Percentiles rank a stretch among this genome's conserved stretches.
Evolutionary conservation across 495 filamentous ascomycete genomes (phyloP).

Genomic region (Aspergillus egyptiacus): DNA sequence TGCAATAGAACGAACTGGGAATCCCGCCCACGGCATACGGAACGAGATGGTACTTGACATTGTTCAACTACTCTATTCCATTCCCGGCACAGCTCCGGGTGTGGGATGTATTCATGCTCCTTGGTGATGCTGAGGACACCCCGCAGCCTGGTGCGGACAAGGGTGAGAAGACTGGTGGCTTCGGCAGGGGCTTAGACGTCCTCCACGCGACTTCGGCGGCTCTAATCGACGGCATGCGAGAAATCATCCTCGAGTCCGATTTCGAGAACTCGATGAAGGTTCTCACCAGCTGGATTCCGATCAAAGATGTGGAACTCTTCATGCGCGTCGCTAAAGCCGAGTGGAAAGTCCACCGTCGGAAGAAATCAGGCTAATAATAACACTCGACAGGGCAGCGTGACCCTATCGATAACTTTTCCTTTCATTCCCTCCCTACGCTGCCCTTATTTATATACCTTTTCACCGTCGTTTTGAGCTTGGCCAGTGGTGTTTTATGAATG

Average conservation of each 20-base stretch:
- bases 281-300: conserved; percentile 90
- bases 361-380: conserved; percentile 27
- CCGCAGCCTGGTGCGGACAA: conserved; percentile 33
- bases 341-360: conserved; percentile 69
- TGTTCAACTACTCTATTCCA: conserved; percentile 96
- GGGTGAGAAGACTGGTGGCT: conserved; percentile 41
- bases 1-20: conserved; percentile 60
- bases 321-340: conserved; percentile 92
- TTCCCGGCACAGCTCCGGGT: conserved; percentile 96
- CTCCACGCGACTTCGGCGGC: conserved; percentile 88
- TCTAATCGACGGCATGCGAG: conserved; percentile 84
- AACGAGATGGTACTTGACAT: conserved; percentile 93
- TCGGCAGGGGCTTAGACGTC: conserved; percentile 71
- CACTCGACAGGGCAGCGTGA: too few species aligned
- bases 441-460: background rate
- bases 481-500: conserved; percentile 3
- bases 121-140: conserved; percentile 61
- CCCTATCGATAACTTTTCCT: too few species aligned
- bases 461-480: background rate
- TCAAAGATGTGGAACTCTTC: conserved; percentile 89
- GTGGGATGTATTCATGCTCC: conserved; percentile 98
- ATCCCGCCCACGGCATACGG: conserved; percentile 90
- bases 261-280: conserved; percentile 99
- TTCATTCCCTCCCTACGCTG: background rate
- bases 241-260: conserved; percentile 86